phyloP scores from a whole-genome alignment of 345 rosid species.

The Sapria himalayana region DNA sequence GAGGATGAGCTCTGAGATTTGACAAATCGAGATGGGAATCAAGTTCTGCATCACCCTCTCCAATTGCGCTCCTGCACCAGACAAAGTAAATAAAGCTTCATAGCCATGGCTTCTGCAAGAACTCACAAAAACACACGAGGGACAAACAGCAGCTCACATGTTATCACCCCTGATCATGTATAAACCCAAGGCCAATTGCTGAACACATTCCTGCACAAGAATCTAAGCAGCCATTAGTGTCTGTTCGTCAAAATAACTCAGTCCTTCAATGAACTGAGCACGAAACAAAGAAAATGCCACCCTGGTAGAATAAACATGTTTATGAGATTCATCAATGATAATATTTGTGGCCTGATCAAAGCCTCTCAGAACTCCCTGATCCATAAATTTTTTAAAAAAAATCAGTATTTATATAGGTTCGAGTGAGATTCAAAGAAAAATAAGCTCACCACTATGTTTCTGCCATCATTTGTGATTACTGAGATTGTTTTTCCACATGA shows the following conservation, averaged over 20 bases:
- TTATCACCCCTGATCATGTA: conserved; percentile 96
- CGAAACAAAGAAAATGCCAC: too few relatives aligned
- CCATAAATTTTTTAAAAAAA: background rate
- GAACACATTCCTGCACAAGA: conserved; percentile 98
- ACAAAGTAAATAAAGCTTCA: too few relatives aligned
- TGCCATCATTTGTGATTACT: conserved; percentile 73
- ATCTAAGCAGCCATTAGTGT: too few relatives aligned
- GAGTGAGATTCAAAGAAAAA: too few relatives aligned
- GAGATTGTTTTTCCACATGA: conserved; percentile 41
- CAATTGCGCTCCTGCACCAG: conserved; percentile 61
- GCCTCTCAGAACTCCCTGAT: conserved; percentile 59
- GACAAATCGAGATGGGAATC: conserved; percentile 61
- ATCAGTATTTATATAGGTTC: too few relatives aligned
- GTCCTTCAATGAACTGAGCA: too few relatives aligned
- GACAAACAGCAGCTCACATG: conserved; percentile 26
- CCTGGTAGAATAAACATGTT: conserved; percentile 79
- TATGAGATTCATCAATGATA: conserved; percentile 81
- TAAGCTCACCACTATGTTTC: conserved; percentile 61
- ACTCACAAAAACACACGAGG: background rate
- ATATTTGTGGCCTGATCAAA: conserved; percentile 87
- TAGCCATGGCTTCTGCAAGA: too few relatives aligned
- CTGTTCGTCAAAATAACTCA: too few relatives aligned
- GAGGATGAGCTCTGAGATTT: conserved; percentile 80
- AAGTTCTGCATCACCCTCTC: conserved; percentile 81
- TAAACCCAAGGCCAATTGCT: conserved; percentile 74